A percentile compares a stretch with the other conserved stretches of the same genome.
These are phyloP conservation scores for Oryza coarctata DNA, from an alignment of 176 grass and related monocot species.

Conservation along the genomic window DNA sequence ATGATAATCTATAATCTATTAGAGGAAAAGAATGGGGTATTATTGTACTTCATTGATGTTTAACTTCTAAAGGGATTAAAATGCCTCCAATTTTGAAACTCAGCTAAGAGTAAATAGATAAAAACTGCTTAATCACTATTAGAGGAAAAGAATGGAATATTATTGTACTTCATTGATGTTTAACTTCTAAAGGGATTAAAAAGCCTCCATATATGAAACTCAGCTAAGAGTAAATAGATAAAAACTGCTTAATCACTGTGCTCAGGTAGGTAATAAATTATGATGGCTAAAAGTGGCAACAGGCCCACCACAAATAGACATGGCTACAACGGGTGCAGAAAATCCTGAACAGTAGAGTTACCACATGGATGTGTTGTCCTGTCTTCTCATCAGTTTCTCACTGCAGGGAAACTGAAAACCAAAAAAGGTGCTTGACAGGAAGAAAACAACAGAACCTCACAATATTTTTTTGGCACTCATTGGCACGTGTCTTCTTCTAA, in stretches of 20 bases:
- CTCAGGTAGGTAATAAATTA: neutral
- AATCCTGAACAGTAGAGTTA: neutral
- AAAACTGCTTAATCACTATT: too few species aligned
- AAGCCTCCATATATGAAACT: neutral
- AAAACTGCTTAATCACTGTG: too few species aligned
- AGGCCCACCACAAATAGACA: neutral
- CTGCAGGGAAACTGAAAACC: neutral
- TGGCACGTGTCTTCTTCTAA: conserved; percentile 18
- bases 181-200: neutral
- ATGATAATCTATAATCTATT: too few species aligned
- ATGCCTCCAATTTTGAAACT: neutral
- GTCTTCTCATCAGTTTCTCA: neutral
- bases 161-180: neutral
- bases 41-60: neutral
- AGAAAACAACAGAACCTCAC: conserved; percentile 5
- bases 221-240: neutral
- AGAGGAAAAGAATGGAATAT: too few species aligned
- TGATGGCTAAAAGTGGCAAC: neutral
- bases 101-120: neutral
- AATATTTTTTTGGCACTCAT: neutral
- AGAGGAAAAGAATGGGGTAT: too few species aligned
- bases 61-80: neutral
- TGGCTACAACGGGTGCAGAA: neutral
- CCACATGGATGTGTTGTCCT: neutral
- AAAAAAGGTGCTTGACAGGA: neutral